Conservation (phyloP, 2,329 filamentous ascomycete genomes). For the Verticillium isaacii region DNA sequence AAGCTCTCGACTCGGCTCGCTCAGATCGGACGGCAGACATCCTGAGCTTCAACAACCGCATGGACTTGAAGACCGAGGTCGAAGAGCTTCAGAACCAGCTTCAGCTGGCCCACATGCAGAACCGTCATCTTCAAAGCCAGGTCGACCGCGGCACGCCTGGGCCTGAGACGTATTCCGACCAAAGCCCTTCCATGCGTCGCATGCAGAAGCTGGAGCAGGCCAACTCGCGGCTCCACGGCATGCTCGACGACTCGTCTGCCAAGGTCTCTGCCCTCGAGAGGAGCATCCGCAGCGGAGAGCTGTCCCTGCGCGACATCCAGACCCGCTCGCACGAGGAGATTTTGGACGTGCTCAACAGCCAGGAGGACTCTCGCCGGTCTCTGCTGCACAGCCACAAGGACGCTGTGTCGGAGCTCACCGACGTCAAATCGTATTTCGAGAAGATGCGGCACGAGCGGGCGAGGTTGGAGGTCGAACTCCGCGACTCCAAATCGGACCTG, state of each 20-base stretch:
- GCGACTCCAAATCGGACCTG: constrained; percentile 77
- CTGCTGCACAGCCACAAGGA: constrained; percentile 82
- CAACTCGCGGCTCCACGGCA: constrained; percentile 86
- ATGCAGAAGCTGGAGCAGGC: constrained; percentile 90
- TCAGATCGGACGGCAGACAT: constrained; percentile 86
- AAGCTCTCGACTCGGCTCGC: constrained; percentile 64
- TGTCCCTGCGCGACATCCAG: constrained; percentile 87
- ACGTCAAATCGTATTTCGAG: constrained; percentile 84
- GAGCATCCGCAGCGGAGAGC: constrained; percentile 78
- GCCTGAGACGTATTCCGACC: constrained; percentile 59
- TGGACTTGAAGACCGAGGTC: constrained; percentile 86
- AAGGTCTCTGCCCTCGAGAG: constrained; percentile 89
- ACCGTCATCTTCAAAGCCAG: constrained; percentile 85
- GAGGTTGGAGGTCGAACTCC: constrained; percentile 77
- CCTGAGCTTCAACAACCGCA: constrained; percentile 76
- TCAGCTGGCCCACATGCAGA: constrained; percentile 92
- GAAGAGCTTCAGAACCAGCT: constrained; percentile 92
- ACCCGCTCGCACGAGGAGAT: constrained; percentile 92
- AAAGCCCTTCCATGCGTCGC: constrained; percentile 73
- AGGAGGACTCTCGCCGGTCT: constrained; percentile 81
- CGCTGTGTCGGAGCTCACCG: constrained; percentile 76
- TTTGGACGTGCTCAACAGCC: constrained; percentile 85
- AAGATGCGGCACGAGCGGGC: constrained; percentile 78
- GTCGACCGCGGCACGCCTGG: constrained; percentile 64
- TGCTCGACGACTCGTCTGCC: constrained; percentile 89